Base-by-base conservation (phyloP, 2,329 filamentous ascomycete species). In the Cladophialophora bantiana region DNA sequence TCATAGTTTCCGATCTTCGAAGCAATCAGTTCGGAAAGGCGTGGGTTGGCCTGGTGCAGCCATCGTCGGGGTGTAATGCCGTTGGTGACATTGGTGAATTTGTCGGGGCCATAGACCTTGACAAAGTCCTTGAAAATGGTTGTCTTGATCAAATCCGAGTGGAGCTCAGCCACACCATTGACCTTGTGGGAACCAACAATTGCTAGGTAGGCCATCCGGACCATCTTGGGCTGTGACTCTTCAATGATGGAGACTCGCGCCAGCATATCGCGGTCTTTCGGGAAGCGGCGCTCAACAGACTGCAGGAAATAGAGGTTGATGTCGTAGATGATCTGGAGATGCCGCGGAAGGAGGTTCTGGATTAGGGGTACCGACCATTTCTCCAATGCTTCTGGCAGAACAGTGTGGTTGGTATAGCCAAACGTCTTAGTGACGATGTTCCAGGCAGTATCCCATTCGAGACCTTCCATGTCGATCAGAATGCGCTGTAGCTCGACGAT, bases 81-180 rank as follows among this genome's bases (percentile, higher is more conserved):
- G 78, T 99, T 99, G 71, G 95, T 99, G 71, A 99, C 94, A 74
- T 99, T 99, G 65, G 92, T 96, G 80, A 99, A 99, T 80, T 97
- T 97, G 85, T 99, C 95, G 0, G 90, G 90, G 2, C 95, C 95
- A 74, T 95, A 99, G 71, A 99, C 92, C 73, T 88, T 86, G 67
- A 99, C 94, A 79, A 99, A 99, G 79, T 99, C 95, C 80, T 95
- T 97, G 88, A 99, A 98, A 73, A 99, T 96, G n/a, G 95, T 99
- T 0, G 94, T 96, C 84, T 95, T 95, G 84, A 99, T 97, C 66
- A 99, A 85, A 77, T 99, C 95, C 0, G 95, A 99, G 82, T 99
- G 95, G 71, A 99, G 83, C 81, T 99, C 95, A 38, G 95, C 95
- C 40, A 99, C 95, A 78, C 95, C 95, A 73, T 99, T 99, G 83